Evolutionary conservation across 2,329 filamentous ascomycete genomes (phyloP).

Genomic region (Amauroascus verrucosus): DNA sequence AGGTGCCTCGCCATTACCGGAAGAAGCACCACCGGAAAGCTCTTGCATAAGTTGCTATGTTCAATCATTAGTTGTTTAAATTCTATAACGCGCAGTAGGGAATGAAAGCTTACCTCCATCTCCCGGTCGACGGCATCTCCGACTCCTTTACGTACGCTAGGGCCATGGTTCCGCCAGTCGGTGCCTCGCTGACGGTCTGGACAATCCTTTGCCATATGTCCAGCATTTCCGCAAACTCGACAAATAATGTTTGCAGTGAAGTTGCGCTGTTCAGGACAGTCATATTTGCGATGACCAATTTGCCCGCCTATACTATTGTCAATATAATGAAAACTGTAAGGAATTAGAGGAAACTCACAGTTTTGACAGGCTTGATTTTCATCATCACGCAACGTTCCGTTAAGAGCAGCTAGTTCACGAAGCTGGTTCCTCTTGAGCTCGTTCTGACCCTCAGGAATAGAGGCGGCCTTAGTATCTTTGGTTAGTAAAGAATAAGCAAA

Average conservation of each 20-base stretch:
- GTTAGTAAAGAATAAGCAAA: conserved; percentile 22
- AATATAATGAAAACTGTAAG: conserved; percentile 9
- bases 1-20: conserved; percentile 49
- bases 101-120: conserved; percentile 66
- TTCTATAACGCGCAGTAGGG: not conserved
- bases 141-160: conserved; percentile 38
- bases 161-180: conserved; percentile 77
- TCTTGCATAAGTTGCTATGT: conserved; percentile 90
- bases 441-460: conserved; percentile 96
- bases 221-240: conserved; percentile 92
- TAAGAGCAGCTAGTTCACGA: conserved; percentile 90
- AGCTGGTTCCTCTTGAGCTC: conserved; percentile 98
- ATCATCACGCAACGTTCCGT: conserved; percentile 97
- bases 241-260: conserved; percentile 99
- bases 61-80: conserved; percentile 25
- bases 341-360: conserved; percentile 43
- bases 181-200: conserved; percentile 83
- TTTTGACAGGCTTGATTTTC: conserved; percentile 99
- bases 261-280: conserved; percentile 94
- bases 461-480: conserved; percentile 61
- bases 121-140: conserved; percentile 86
- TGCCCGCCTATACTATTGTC: conserved; percentile 54
- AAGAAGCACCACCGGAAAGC: conserved; percentile 62
- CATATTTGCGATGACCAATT: conserved; percentile 97
- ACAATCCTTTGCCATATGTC: conserved; percentile 97